A percentile compares a stretch with the other conserved stretches of the same genome.
Conservation (phyloP, 352 stramenopile species). For the Phytophthora constricta region DNA sequence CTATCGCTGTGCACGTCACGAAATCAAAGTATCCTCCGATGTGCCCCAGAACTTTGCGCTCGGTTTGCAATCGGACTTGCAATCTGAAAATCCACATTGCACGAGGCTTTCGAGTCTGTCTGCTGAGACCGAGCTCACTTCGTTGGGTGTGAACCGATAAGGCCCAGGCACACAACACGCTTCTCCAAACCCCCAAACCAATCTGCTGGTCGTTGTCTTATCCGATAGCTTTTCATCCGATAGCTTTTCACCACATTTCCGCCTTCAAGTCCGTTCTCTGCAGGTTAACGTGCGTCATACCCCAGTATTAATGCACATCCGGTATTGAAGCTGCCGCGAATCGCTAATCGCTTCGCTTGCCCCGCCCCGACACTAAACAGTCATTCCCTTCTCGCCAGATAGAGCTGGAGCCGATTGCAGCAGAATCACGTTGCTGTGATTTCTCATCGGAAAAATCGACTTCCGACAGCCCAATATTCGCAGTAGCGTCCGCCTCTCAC, state of each 20-base stretch:
- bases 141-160: too few species aligned
- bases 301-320: neutral
- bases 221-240: conserved; percentile 15
- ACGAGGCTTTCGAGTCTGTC: too few species aligned
- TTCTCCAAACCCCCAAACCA: too few species aligned
- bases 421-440: neutral
- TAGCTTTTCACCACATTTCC: neutral
- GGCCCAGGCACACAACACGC: too few species aligned
- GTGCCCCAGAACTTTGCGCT: conserved; percentile 16
- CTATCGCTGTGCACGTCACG: neutral
- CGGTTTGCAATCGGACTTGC: neutral
- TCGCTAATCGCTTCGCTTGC: neutral
- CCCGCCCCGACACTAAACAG: neutral
- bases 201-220: neutral
- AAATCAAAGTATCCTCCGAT: conserved; percentile 22
- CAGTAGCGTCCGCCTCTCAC: conserved; percentile 24
- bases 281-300: conserved; percentile 14
- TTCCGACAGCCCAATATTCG: too few species aligned
- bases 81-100: neutral
- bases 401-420: neutral
- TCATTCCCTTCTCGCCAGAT: conserved; percentile 2
- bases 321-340: neutral
- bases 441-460: too few species aligned
- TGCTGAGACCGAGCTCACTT: too few species aligned
- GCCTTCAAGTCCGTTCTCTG: conserved; percentile 17